Conservation (phyloP, 495 filamentous ascomycete genomes). For the Penicillium manginii region DNA sequence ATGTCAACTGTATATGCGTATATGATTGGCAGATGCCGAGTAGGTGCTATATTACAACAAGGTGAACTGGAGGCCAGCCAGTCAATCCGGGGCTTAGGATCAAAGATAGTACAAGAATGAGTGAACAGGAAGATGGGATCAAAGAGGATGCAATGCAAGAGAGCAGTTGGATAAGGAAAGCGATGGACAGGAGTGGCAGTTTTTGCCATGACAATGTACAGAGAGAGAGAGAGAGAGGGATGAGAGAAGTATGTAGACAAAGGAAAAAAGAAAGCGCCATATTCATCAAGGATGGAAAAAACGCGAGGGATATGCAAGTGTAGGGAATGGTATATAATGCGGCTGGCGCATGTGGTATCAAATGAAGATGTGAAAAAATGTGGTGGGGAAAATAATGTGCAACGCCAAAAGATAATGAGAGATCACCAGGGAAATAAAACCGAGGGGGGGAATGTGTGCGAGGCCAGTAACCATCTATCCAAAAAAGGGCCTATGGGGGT, state of each 20-base stretch:
- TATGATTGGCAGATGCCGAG: constrained; percentile 24
- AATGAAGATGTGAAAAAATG: constrained; percentile 16
- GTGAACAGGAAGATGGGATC: constrained; percentile 10
- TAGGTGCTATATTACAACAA: constrained; percentile 46
- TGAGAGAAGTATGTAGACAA: constrained; percentile 32
- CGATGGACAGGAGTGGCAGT: constrained; percentile 21
- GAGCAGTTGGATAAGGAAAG: constrained; percentile 9
- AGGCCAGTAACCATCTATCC: constrained; percentile 47
- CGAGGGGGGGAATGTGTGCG: constrained; percentile 26
- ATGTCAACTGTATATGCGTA: constrained; percentile 24
- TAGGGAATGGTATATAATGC: constrained; percentile 36
- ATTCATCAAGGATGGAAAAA: constrained; percentile 25
- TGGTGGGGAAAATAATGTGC: constrained; percentile 31
- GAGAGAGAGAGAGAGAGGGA: constrained; percentile 6
- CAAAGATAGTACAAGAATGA: constrained; percentile 29
- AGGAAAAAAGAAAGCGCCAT: constrained; percentile 23
- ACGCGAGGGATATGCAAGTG: constrained; percentile 26
- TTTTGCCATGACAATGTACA: constrained; percentile 31
- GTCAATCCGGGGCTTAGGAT: constrained; percentile 21
- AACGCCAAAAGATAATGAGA: constrained; percentile 32
- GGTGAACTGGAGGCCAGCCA: constrained; percentile 34
- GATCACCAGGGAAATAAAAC: constrained; percentile 24
- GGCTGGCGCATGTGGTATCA: constrained; percentile 45
- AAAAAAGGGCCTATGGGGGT: constrained; percentile 45
- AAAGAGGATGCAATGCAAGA: constrained; percentile 15